Base-by-base conservation (phyloP, 2,329 filamentous ascomycete genomes). In the Pseudocercospora cruenta region DNA sequence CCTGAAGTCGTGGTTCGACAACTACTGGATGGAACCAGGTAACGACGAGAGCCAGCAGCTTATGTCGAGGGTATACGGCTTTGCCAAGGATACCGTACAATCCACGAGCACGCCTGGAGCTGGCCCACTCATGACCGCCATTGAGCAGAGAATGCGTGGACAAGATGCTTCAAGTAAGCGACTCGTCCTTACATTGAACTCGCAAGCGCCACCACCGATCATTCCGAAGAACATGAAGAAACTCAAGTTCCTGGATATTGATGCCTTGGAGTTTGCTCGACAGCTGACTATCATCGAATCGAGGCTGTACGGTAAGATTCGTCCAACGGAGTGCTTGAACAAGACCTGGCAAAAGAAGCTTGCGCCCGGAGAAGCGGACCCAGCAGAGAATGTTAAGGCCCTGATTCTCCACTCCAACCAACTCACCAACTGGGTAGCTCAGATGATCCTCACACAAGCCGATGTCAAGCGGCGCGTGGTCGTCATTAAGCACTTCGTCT, bases 221-320 rank as follows among this genome's bases (percentile, higher is more conserved):
- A 88, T 97, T 78, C 95, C 95, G 1, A 97, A 97, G 85, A 97
- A 98, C 78, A 96, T 99, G 93, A 97, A 95, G 86, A 99, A 97
- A 81, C 87, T 99, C 73, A 99, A 98, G 80, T 98, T 99, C 81
- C 82, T 98, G 63, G 95, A 99, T 77, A 97, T 99, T 72, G 95
- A 99, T 76, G 89, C 93, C 0, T 92, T 91, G 0, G 95, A 99
- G 77, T 98, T 99, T 79, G 95, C 95, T n/a, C 90, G 95, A 57
- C 95, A 99, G 79, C 85, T 99, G 69, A 99, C 95, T 0, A 95
- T 99, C 70, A 96, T 98, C 70, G 95, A 99, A 79, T 97, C 94
- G 2, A 91, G 91, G 68, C 85, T 98, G 0, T 99, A 98, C 75
- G 92, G 91, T 72, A 97, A 97, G 82, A 96, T 99, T 79, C 94